Conservation (phyloP, 2,329 filamentous ascomycete species). For the Talaromyces sp. region DNA sequence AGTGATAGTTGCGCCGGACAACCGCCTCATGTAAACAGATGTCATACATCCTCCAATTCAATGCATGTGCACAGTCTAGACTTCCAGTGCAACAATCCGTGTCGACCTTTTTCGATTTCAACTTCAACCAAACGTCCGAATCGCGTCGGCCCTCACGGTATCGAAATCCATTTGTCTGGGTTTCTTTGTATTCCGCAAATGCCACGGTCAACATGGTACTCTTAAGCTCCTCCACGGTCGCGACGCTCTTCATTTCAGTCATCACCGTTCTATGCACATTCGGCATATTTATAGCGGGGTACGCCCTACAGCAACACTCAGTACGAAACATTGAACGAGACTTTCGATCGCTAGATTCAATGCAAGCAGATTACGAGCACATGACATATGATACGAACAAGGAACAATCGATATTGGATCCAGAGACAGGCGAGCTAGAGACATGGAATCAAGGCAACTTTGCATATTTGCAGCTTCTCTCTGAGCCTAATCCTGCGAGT, state of each 20-base stretch:
- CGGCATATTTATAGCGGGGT: slow-evolving; percentile 82
- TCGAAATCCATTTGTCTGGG: background rate
- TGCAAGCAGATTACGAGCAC: slow-evolving; percentile 31
- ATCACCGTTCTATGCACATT: slow-evolving; percentile 71
- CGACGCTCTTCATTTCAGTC: slow-evolving; percentile 41
- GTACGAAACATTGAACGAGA: slow-evolving; percentile 72
- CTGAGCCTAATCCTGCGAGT: slow-evolving; percentile 40
- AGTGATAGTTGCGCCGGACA: slow-evolving; percentile 18
- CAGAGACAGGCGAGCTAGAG: slow-evolving; percentile 13
- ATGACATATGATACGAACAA: slow-evolving; percentile 9
- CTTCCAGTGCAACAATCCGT: background rate
- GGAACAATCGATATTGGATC: slow-evolving; percentile 14
- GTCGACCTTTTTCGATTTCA: background rate
- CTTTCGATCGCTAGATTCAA: slow-evolving; percentile 49
- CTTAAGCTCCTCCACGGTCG: slow-evolving; percentile 44
- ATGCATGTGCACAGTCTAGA: background rate
- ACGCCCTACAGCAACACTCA: slow-evolving; percentile 81
- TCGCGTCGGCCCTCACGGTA: background rate
- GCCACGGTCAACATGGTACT: slow-evolving; percentile 40
- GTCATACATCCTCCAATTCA: background rate
- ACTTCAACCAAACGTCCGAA: background rate
- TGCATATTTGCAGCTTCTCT: slow-evolving; percentile 45
- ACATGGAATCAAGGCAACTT: slow-evolving; percentile 22
- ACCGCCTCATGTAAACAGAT: slow-evolving; percentile 16
- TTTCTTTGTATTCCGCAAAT: slow-evolving; percentile 13